Conservation (phyloP, 768 basidiomycete genomes). For the Lentinula sp. region DNA sequence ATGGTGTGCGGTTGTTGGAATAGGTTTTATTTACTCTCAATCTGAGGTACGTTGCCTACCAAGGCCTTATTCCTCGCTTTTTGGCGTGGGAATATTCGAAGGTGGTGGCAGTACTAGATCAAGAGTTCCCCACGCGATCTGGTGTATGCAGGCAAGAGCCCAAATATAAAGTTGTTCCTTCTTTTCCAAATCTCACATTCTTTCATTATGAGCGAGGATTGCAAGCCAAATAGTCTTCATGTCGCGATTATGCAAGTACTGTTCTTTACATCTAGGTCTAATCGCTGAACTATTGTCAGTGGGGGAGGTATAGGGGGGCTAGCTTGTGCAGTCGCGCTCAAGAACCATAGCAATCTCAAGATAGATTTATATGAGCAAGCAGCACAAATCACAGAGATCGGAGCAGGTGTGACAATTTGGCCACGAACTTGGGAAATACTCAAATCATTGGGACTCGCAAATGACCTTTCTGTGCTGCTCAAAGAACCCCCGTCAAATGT, state of each 20-base stretch:
- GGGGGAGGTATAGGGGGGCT: slow-evolving; percentile 25
- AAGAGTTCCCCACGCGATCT: neutral
- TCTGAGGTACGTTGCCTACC: neutral
- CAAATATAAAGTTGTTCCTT: no score
- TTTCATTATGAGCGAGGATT: neutral
- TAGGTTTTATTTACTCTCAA: neutral
- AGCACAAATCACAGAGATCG: slow-evolving; percentile 23
- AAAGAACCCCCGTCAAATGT: slow-evolving; percentile 1
- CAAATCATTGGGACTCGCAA: slow-evolving; percentile 20
- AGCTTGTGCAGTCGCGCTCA: slow-evolving; percentile 23
- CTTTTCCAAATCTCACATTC: no score
- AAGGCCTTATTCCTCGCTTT: neutral
- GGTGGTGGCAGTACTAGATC: neutral
- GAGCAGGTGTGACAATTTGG: slow-evolving; percentile 30
- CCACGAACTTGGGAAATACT: slow-evolving; percentile 11
- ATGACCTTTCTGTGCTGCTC: slow-evolving; percentile 11
- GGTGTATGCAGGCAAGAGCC: no score
- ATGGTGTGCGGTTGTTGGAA: neutral
- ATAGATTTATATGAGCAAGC: slow-evolving; percentile 29
- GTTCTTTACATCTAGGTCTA: neutral
- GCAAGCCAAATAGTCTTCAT: neutral
- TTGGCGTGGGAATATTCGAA: neutral
- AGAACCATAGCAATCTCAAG: slow-evolving; percentile 12
- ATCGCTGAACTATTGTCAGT: neutral
- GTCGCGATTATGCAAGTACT: slow-evolving; percentile 4